Conservation (phyloP, 1,284 basidiomycete species). For the Cystobasidium slooffiae region DNA sequence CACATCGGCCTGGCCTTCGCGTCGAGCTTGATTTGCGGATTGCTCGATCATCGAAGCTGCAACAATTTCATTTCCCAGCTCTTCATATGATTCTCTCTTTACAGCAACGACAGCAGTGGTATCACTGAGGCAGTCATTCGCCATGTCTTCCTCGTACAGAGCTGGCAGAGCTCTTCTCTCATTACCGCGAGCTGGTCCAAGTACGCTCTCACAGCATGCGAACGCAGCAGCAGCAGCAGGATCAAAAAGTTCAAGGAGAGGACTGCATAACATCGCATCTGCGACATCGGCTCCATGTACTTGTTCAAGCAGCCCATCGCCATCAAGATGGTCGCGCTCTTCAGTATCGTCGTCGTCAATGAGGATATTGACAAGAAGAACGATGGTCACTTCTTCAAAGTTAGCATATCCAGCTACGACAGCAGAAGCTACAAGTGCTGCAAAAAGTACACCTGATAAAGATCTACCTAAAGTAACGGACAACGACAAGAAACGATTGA, state of each 20-base stretch:
- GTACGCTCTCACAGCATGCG: neutral
- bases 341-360: neutral
- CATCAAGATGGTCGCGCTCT: neutral
- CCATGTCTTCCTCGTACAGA: slow-evolving; percentile 5
- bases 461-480: slow-evolving; percentile 41
- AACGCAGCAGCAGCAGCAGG: neutral
- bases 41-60: no score
- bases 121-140: no score
- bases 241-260: slow-evolving; percentile 19
- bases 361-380: neutral
- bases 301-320: neutral
- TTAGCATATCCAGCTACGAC: slow-evolving; percentile 17
- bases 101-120: neutral
- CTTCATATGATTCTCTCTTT: neutral
- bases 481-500: slow-evolving; percentile 54
- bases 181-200: slow-evolving; percentile 22
- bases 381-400: neutral
- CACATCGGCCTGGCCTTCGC: no score
- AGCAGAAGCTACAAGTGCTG: neutral
- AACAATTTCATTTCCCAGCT: no score
- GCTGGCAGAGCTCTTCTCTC: slow-evolving; percentile 11
- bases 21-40: no score
- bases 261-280: neutral
- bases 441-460: slow-evolving; percentile 11
- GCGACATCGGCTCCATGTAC: slow-evolving; percentile 16